Evolutionary conservation across 2,329 filamentous ascomycete genomes (phyloP).

Genomic region (Fusarium azukiicola): DNA sequence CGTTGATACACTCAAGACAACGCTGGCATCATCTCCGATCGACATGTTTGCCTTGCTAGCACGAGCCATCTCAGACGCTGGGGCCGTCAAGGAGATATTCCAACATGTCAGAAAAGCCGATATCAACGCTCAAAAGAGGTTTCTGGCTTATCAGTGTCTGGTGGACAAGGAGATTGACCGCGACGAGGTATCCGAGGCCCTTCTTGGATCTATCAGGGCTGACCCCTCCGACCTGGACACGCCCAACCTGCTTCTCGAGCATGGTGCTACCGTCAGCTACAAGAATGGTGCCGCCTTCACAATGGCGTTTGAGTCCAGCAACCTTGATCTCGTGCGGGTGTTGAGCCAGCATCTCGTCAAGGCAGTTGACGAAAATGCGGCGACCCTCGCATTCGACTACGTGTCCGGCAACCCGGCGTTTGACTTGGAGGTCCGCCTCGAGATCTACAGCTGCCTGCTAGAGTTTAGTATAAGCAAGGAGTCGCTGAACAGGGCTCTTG

Average conservation of each 20-base stretch:
- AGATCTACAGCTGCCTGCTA: slow-evolving; percentile 28
- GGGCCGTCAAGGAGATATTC: not conserved
- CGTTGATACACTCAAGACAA: not conserved
- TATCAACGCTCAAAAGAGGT: not conserved
- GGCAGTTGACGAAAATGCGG: slow-evolving; percentile 1
- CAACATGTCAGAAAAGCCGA: not conserved
- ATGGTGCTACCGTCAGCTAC: slow-evolving; percentile 24
- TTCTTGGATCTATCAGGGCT: not conserved
- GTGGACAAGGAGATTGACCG: not conserved
- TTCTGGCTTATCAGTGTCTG: not conserved
- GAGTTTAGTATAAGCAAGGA: slow-evolving; percentile 5
- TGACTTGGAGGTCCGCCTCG: not conserved
- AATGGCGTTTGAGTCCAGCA: not conserved
- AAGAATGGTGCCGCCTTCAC: slow-evolving; percentile 4
- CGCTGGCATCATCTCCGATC: not conserved
- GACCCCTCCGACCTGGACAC: slow-evolving; percentile 5
- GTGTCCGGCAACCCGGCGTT: not conserved
- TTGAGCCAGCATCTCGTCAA: slow-evolving; percentile 23
- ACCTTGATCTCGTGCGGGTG: not conserved
- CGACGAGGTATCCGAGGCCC: slow-evolving; percentile 18
- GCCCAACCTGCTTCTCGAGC: not conserved
- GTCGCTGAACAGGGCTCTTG: slow-evolving; percentile 18
- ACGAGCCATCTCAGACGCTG: not conserved
- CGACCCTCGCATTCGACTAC: slow-evolving; percentile 21
- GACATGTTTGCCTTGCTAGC: slow-evolving; percentile 11